phyloP scores from a whole-genome alignment of 345 rosid genomes.

The Brassica cretica region DNA sequence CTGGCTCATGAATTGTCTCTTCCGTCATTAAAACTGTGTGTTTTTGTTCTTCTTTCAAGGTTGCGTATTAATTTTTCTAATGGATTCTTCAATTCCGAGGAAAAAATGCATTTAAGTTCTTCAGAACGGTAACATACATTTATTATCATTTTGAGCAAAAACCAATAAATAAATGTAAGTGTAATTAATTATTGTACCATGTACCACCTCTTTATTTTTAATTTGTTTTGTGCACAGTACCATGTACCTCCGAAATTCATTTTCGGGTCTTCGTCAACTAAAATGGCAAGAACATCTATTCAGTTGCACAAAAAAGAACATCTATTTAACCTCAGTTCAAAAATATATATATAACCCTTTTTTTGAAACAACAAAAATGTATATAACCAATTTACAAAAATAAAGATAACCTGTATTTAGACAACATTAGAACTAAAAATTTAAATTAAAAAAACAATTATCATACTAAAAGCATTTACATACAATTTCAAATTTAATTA shows the following conservation, averaged over 20 bases:
- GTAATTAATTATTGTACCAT: slow-evolving; percentile 9
- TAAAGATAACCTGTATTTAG: background rate
- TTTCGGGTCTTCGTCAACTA: slow-evolving; percentile 1
- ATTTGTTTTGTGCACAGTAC: background rate
- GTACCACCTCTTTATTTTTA: background rate
- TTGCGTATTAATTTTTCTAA: slow-evolving; percentile 20
- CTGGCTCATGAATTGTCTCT: slow-evolving; percentile 14
- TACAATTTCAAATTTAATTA: no score
- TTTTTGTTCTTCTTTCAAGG: slow-evolving; percentile 22
- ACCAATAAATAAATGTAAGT: background rate
- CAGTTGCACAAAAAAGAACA: background rate
- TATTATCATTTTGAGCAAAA: slow-evolving; percentile 17
- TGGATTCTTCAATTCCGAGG: slow-evolving; percentile 21
- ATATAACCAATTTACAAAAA: background rate
- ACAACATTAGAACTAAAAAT: background rate
- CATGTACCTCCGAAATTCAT: slow-evolving; percentile 6
- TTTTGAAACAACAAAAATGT: background rate
- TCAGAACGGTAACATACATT: slow-evolving; percentile 37
- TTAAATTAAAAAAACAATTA: no score
- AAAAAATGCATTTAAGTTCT: slow-evolving; percentile 19
- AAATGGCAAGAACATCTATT: background rate
- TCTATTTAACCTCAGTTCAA: no score
- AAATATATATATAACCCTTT: background rate
- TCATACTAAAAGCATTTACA: background rate
- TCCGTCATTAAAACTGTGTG: slow-evolving; percentile 15